phyloP scores from a whole-genome alignment of 2,329 filamentous ascomycete genomes.

The Dactylonectria macrodidyma region DNA sequence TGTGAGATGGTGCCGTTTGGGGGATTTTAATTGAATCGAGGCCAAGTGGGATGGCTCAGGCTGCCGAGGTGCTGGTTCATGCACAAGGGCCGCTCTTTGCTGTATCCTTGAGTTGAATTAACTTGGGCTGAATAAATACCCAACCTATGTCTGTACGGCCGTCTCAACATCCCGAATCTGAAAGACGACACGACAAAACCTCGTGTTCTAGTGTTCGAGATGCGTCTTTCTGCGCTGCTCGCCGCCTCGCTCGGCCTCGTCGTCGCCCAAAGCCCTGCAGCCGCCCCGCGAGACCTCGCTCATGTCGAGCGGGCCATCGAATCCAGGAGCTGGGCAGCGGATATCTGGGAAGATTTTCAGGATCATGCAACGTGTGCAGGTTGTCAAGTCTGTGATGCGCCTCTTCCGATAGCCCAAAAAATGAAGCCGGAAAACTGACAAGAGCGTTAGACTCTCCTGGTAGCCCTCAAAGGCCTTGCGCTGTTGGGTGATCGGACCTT shows the following conservation, averaged over 20 bases:
- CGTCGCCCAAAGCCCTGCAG: slow-evolving; percentile 22
- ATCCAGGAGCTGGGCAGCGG: slow-evolving; percentile 7
- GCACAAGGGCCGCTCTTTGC: neutral
- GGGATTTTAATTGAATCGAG: slow-evolving; percentile 9
- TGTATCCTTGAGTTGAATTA: slow-evolving; percentile 1
- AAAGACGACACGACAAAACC: neutral
- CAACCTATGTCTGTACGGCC: neutral
- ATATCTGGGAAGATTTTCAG: slow-evolving; percentile 22
- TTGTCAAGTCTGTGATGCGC: slow-evolving; percentile 36
- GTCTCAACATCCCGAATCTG: neutral
- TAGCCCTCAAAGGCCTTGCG: slow-evolving; percentile 59
- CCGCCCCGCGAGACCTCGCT: slow-evolving; percentile 17
- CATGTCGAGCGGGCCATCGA: slow-evolving; percentile 33
- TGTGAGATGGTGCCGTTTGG: neutral
- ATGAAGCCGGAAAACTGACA: slow-evolving; percentile 9
- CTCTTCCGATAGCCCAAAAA: neutral
- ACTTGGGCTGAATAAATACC: neutral
- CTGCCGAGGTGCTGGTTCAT: neutral
- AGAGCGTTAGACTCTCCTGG: slow-evolving; percentile 51
- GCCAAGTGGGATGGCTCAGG: neutral
- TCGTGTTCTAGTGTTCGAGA: neutral
- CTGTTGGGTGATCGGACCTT: slow-evolving; percentile 60
- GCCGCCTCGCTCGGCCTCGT: slow-evolving; percentile 27
- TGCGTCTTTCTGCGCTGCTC: slow-evolving; percentile 14
- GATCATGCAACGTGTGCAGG: slow-evolving; percentile 41